Conservation (phyloP, 228 moss, liverwort and hornwort genomes). For the Sphagnum magellanicum region DNA sequence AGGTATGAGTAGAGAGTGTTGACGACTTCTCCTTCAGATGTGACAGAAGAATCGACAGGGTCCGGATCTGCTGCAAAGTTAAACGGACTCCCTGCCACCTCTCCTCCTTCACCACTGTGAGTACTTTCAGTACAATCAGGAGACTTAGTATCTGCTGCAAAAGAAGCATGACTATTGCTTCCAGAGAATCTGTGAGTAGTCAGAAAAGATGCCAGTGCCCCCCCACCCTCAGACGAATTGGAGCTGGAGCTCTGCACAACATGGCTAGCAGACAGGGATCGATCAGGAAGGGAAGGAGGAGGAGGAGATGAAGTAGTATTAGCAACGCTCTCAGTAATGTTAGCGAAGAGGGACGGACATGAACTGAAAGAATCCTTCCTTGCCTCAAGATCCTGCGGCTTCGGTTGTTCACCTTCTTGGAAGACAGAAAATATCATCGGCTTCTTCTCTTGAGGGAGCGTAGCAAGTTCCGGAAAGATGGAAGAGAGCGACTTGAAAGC, state of each 20-base stretch:
- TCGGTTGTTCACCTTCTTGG: background rate
- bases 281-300: background rate
- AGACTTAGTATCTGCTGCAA: background rate
- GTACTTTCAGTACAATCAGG: background rate
- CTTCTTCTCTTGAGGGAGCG: slow-evolving; percentile 7
- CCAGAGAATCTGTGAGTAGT: background rate
- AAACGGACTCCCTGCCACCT: too few species aligned
- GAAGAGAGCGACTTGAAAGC: slow-evolving; percentile 8
- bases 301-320: background rate
- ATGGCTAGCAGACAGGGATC: background rate
- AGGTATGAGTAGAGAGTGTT: slow-evolving; percentile 26
- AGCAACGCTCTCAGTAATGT: background rate
- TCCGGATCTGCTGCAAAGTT: slow-evolving; percentile 12
- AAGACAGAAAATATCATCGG: background rate
- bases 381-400: too few species aligned
- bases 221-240: background rate
- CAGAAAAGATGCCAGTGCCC: background rate
- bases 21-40: background rate
- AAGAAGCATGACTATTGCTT: background rate
- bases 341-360: background rate
- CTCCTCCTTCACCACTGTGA: background rate
- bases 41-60: slow-evolving; percentile 21
- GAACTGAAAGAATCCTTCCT: too few species aligned
- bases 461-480: slow-evolving; percentile 8
- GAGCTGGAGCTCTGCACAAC: background rate